Evolutionary conservation across 306 rosid species (phyloP).

Genomic region (Quercus alba): DNA sequence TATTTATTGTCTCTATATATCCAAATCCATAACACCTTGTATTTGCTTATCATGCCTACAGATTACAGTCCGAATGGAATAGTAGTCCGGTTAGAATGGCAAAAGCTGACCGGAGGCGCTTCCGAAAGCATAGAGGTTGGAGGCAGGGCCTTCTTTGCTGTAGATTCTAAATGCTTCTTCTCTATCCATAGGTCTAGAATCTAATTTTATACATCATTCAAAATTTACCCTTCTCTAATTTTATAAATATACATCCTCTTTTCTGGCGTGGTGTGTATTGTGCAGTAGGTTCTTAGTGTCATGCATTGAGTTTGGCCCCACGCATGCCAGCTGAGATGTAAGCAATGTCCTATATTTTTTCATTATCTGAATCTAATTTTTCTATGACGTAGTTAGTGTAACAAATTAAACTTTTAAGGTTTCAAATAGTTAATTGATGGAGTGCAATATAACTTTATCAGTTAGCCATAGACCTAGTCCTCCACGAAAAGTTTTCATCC

Average conservation of each 20-base stretch:
- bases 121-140: constrained; percentile 63
- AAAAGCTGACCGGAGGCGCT: constrained; percentile 53
- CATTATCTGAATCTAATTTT: background rate
- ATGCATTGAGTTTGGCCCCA: constrained; percentile 4
- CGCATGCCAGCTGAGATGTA: constrained; percentile 3
- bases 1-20: background rate
- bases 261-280: constrained; percentile 26
- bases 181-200: constrained; percentile 33
- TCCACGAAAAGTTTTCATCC: too few species aligned
- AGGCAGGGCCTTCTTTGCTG: constrained; percentile 72
- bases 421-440: too few species aligned
- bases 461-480: too few species aligned
- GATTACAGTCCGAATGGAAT: constrained; percentile 77
- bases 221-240: background rate
- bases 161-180: constrained; percentile 60
- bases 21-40: background rate
- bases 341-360: constrained; percentile 6
- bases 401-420: too few species aligned
- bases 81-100: constrained; percentile 93
- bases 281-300: constrained; percentile 41
- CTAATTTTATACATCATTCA: constrained; percentile 20
- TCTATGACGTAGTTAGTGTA: background rate
- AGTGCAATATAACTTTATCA: too few species aligned
- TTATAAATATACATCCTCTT: constrained; percentile 26
- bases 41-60: constrained; percentile 33